Evolutionary conservation across 108 stramenopile genomes (phyloP).

Genomic region (Cylindrotheca fusiformis): DNA sequence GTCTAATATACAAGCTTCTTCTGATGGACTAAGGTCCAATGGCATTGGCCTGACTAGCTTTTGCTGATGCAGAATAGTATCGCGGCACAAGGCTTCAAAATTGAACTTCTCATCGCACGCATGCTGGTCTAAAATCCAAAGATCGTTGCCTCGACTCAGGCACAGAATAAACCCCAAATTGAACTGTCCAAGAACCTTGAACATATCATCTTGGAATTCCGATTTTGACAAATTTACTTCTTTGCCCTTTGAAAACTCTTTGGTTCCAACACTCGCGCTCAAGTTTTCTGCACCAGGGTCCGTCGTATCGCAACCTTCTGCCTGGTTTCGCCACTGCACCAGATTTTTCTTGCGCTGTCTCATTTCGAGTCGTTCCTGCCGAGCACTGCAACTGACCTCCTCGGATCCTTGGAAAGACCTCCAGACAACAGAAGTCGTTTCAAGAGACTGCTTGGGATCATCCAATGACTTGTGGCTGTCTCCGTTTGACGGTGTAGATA

Average conservation of each 20-base stretch:
- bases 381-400: conserved; percentile 6
- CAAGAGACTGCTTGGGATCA: no score
- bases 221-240: conserved; percentile 53
- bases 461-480: no score
- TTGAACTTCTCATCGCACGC: conserved; percentile 87
- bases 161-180: conserved; percentile 95
- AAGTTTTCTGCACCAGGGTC: no score
- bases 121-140: conserved; percentile 97
- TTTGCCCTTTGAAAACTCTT: conserved; percentile 5
- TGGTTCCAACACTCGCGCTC: no score
- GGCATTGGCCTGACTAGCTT: conserved; percentile 75
- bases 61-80: conserved; percentile 82
- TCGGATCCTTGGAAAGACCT: conserved; percentile 10
- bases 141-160: conserved; percentile 62
- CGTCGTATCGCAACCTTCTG: no score
- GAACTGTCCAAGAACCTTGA: conserved; percentile 87
- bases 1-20: conserved; percentile 90
- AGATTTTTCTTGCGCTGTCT: conserved; percentile 3
- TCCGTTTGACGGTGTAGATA: no score
- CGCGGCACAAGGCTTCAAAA: conserved; percentile 66
- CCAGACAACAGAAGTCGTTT: conserved; percentile 22
- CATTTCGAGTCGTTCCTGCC: conserved; percentile 23
- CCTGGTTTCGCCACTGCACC: no score
- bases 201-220: conserved; percentile 65
- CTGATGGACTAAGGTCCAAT: conserved; percentile 81